Evolutionary conservation across 768 basidiomycete genomes (phyloP).

Genomic region (Pulveroboletus sp.): DNA sequence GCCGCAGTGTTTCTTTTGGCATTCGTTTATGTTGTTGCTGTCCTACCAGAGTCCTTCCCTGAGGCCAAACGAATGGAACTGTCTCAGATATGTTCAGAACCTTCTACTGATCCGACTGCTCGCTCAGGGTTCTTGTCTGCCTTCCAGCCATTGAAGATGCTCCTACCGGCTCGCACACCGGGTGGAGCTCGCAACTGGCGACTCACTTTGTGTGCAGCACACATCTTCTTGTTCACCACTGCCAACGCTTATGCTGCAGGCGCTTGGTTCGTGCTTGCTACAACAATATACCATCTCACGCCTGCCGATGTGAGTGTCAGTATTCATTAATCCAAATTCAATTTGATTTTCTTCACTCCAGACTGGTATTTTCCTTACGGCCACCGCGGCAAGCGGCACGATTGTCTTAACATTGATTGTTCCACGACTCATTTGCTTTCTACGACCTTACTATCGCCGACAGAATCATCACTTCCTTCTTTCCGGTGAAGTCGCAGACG

Average conservation of each 20-base stretch:
- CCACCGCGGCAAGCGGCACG: constrained; percentile 11
- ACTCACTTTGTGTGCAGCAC: constrained; percentile 26
- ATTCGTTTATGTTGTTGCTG: constrained; percentile 19
- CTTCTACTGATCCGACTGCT: background rate
- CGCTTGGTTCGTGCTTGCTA: constrained; percentile 23
- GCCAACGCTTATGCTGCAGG: constrained; percentile 13
- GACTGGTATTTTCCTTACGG: constrained; percentile 29
- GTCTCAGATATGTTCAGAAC: constrained; percentile 2
- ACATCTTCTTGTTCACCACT: constrained; percentile 19
- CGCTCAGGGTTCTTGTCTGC: constrained; percentile 1
- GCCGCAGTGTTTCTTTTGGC: constrained; percentile 8
- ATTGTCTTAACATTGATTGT: constrained; percentile 20
- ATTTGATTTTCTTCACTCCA: constrained; percentile 2
- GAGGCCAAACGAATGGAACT: constrained; percentile 22
- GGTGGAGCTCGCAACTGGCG: constrained; percentile 28
- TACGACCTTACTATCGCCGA: constrained; percentile 26
- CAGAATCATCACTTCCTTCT: background rate
- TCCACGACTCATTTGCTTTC: constrained; percentile 21
- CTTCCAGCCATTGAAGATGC: constrained; percentile 24
- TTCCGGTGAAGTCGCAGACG: background rate
- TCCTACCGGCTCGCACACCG: constrained; percentile 15
- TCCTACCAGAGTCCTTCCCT: constrained; percentile 33
- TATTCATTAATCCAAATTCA: background rate
- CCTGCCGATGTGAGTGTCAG: constrained; percentile 22
- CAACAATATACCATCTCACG: constrained; percentile 26